Evolutionary conservation across 78 protist genomes (phyloP).

Genomic region (Ministeria vibrans): DNA sequence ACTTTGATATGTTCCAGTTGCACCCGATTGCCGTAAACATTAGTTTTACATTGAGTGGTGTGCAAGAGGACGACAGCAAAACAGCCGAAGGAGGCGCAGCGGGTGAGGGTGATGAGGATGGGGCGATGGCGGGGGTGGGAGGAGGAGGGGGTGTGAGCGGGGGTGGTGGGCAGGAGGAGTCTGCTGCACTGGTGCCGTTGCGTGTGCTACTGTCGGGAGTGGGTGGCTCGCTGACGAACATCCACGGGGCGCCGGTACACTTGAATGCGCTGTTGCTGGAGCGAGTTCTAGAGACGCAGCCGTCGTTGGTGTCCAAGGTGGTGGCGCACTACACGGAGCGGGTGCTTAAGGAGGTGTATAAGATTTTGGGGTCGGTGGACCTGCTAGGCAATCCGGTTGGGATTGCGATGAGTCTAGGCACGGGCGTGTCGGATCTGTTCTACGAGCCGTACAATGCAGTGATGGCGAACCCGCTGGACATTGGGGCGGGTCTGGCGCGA

Average conservation of each 20-base stretch:
- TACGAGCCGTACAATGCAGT: conserved; percentile 30
- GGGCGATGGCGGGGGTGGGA: too few species aligned
- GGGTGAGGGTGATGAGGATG: too few species aligned
- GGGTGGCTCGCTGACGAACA: too few species aligned
- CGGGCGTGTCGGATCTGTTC: conserved; percentile 31
- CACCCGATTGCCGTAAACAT: neutral
- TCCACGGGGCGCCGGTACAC: neutral
- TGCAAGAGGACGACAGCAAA: too few species aligned
- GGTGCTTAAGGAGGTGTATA: neutral
- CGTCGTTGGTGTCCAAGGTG: neutral
- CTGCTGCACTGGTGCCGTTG: too few species aligned
- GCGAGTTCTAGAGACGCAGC: neutral
- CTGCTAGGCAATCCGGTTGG: conserved; percentile 50
- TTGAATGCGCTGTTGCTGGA: neutral
- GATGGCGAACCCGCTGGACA: neutral
- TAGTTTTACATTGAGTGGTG: neutral
- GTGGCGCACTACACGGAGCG: neutral
- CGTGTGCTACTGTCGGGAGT: too few species aligned
- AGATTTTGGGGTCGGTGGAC: conserved; percentile 34
- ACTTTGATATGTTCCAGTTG: neutral
- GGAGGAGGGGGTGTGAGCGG: too few species aligned
- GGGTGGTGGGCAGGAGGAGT: too few species aligned
- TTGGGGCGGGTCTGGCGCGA: neutral
- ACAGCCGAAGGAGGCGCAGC: neutral
- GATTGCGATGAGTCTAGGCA: conserved; percentile 13